phyloP scores from a whole-genome alignment of 495 filamentous ascomycete species.

The Penicillium lagena region DNA sequence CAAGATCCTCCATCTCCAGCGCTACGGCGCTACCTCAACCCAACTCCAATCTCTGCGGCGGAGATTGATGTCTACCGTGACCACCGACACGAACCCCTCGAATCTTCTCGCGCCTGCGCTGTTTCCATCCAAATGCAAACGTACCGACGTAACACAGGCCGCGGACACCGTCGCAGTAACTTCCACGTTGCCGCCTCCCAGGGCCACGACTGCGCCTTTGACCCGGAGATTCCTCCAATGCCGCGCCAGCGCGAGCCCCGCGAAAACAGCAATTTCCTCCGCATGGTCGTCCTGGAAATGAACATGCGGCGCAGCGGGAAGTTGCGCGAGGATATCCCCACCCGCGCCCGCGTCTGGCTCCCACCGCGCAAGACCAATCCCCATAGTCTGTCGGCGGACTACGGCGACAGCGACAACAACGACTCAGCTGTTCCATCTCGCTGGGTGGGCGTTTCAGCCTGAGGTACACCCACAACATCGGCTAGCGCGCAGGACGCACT shows the following conservation, averaged over 20 bases:
- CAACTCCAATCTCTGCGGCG: slow-evolving; percentile 59
- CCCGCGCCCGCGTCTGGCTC: slow-evolving; percentile 78
- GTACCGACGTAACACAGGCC: slow-evolving; percentile 44
- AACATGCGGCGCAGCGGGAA: slow-evolving; percentile 92
- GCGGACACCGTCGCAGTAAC: slow-evolving; percentile 26
- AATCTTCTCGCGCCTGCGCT: slow-evolving; percentile 43
- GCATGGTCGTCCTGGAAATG: slow-evolving; percentile 94
- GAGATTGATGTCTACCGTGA: slow-evolving; percentile 57
- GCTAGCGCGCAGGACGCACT: slow-evolving; percentile 11
- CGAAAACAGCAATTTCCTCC: slow-evolving; percentile 91
- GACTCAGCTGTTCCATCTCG: slow-evolving; percentile 25
- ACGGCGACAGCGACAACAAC: slow-evolving; percentile 29
- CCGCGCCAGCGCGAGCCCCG: slow-evolving; percentile 81
- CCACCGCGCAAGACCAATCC: slow-evolving; percentile 62
- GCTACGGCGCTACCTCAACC: slow-evolving; percentile 89
- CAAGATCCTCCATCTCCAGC: slow-evolving; percentile 74
- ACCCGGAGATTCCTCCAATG: slow-evolving; percentile 39
- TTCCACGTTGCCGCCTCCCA: slow-evolving; percentile 22
- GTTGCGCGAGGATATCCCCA: slow-evolving; percentile 75
- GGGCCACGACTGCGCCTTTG: slow-evolving; percentile 31
- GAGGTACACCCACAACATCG: slow-evolving; percentile 3
- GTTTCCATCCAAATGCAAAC: slow-evolving; percentile 87
- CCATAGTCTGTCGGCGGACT: slow-evolving; percentile 19
- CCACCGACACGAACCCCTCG: slow-evolving; percentile 27
- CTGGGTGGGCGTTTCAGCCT: slow-evolving; percentile 37